Evolutionary conservation across 2,329 filamentous ascomycete genomes (phyloP), one percentile per base, ranked within the genome.

Genomic region (Apiospora saccharicola): DNA sequence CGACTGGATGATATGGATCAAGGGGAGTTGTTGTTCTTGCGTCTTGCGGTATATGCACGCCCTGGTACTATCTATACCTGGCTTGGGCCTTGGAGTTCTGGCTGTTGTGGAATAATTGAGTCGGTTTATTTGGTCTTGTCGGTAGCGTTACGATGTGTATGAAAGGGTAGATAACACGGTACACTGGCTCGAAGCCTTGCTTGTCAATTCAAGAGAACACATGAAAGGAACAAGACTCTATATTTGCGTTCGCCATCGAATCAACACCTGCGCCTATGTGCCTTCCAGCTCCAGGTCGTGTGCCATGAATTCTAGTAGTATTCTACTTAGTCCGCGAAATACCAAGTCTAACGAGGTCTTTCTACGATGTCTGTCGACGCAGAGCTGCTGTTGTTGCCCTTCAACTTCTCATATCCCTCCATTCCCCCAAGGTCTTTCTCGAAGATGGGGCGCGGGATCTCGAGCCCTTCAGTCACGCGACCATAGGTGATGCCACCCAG

Each of bases 401-500:
- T 85, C 68, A 93, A 79, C 78, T 89, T 89, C 75, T 90, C 86
- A 49, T 85, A 84, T 2, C 87, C 89, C 72, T 91, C 89, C 43
- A 84, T 84, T 67, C 86, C 82, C 19, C 82, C 83, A 8, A 82
- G 76, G 73, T 90, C 86, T 79, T 85, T 85, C 61, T 85, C 82
- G 74, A 87, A 92, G 73, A 88, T 86, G 0, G 88, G 91, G 53
- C 93, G 85, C 7, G 88, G 89, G 34, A 98, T 82, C 85, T 98
- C 95, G 37, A 94, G 83, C 0, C 85, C 92, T 74, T 95, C 90
- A 0, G 88, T 91, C 0, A 89, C 85, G 61, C 95, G 88, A 0
- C 88, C 92, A 80, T 98, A 98, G 0, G 92, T 92, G 77, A 98
- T 97, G 1, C 96, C 96, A 37, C 96, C 96, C 34, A 98, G 78